Percentiles rank a stretch among this genome's conserved stretches.
phyloP scores from a whole-genome alignment of 2,329 filamentous ascomycete genomes.

The Lachnellula cervina region DNA sequence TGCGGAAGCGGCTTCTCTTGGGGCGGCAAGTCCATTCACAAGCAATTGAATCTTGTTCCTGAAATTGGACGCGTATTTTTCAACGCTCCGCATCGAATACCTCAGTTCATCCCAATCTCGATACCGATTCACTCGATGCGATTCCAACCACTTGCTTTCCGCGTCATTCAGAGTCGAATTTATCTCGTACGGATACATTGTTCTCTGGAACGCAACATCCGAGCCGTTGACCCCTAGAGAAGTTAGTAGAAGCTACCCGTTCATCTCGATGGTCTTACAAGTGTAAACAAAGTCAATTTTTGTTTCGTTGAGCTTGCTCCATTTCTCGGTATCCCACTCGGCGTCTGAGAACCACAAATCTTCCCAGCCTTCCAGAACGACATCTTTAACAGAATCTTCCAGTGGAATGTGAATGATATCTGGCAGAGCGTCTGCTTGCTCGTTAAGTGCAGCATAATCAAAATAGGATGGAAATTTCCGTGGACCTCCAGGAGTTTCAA shows the following conservation, averaged over 20 bases:
- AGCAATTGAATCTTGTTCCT: constrained; percentile 41
- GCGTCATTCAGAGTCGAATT: constrained; percentile 38
- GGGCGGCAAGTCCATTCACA: constrained; percentile 36
- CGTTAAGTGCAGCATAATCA: constrained; percentile 8
- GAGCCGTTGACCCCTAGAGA: constrained; percentile 37
- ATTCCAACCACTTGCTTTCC: constrained; percentile 37
- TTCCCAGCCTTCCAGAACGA: constrained; percentile 38
- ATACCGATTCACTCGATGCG: constrained; percentile 40
- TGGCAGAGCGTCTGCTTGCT: constrained; percentile 29
- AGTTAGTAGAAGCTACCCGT: neutral
- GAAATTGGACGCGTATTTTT: constrained; percentile 37
- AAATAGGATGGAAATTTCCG: constrained; percentile 12
- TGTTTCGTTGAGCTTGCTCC: constrained; percentile 34
- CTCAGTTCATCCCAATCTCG: constrained; percentile 42
- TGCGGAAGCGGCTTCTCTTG: neutral
- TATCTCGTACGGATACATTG: constrained; percentile 36
- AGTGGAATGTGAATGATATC: constrained; percentile 39
- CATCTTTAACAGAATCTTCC: constrained; percentile 34
- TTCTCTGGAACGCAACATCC: constrained; percentile 34
- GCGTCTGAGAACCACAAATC: constrained; percentile 38
- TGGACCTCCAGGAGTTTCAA: neutral
- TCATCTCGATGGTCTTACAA: constrained; percentile 23
- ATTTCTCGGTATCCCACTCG: constrained; percentile 28
- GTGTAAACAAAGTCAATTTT: constrained; percentile 42
- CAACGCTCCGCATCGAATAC: constrained; percentile 40